Base-by-base conservation (phyloP, 495 filamentous ascomycete genomes). In the Talaromyces wortmannii region DNA sequence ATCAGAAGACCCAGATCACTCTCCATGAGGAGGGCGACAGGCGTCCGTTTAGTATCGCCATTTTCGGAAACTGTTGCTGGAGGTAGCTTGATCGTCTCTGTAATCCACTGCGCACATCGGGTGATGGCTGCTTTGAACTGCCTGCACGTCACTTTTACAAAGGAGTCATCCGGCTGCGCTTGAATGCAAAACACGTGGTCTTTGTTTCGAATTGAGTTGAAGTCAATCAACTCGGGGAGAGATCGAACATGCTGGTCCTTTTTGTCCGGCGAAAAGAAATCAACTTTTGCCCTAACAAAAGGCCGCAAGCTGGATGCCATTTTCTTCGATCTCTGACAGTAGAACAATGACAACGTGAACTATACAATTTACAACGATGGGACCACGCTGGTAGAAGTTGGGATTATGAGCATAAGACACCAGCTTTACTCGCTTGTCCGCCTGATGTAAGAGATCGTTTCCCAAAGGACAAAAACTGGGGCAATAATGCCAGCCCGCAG, bases 21-120 rank as follows among this genome's bases (percentile, higher is more conserved):
- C n/a, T 73, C 66, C 53, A 71, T 48, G 31, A 65, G 57, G 6
- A 73, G 52, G 17, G 63, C 70, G 17, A 72, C 59, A 15, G 63
- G 67, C 6, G 23, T 31, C 30, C 53, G 53, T 48, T 59, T 63
- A n/a, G 11, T 53, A 15, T 45, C 42, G 3, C 29, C 10, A 11
- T 53, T 55, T 57, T 51, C 47, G 12, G 40, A 42, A 53, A 42
- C 15, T 29, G 18, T 53, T 29, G 10, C 29, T 12, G 36, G 51
- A 7, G 46, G 57, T 40, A 56, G 42, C 15, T 56, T 23, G 23
- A 60, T 16, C 17, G 29, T 60, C 33, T 29, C 11, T 6, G 2
- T 8, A 13, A 66, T 13, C 61, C 59, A 62, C 17, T 23, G 33
- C n/a, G n/a, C 43, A 45, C 57, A 64, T 15, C 17, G 32, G 1